These are phyloP conservation scores for Pythium sukuiense DNA, from an alignment of 352 stramenopile species.

Conservation along the genomic window DNA sequence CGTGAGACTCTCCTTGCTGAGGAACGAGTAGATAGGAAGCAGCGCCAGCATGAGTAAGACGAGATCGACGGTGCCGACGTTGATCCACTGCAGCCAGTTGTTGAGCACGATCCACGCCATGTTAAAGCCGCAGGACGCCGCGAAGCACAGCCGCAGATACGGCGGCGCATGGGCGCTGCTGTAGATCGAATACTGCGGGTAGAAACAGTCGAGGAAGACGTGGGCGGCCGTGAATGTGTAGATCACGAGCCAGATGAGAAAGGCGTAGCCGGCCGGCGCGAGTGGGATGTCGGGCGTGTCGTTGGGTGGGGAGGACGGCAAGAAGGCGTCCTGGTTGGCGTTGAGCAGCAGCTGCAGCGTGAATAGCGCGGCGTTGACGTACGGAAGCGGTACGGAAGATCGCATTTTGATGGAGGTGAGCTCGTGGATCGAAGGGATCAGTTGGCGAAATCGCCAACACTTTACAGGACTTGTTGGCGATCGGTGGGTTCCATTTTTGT, in stretches of 20 bases:
- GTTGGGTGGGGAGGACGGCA: slow-evolving; percentile 31
- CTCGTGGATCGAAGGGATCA: background rate
- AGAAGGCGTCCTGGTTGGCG: slow-evolving; percentile 36
- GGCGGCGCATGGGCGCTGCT: slow-evolving; percentile 38
- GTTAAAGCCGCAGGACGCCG: slow-evolving; percentile 48
- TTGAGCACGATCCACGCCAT: slow-evolving; percentile 59
- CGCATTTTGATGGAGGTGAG: slow-evolving; percentile 1
- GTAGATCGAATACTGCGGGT: slow-evolving; percentile 46
- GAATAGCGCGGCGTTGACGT: slow-evolving; percentile 58
- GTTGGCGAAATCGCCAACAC: background rate
- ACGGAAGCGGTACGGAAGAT: slow-evolving; percentile 31
- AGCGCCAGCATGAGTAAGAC: slow-evolving; percentile 52
- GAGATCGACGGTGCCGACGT: slow-evolving; percentile 43
- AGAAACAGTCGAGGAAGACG: slow-evolving; percentile 57
- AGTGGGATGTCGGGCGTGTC: slow-evolving; percentile 47
- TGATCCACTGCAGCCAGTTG: slow-evolving; percentile 40
- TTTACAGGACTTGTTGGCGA: background rate
- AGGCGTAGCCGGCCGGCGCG: slow-evolving; percentile 54
- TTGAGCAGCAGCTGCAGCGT: slow-evolving; percentile 49
- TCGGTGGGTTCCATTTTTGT: slow-evolving; percentile 2
- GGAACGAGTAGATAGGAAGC: slow-evolving; percentile 58
- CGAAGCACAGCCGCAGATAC: slow-evolving; percentile 51
- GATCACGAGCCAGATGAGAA: slow-evolving; percentile 72
- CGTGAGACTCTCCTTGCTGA: slow-evolving; percentile 40
- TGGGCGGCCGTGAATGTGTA: slow-evolving; percentile 48